Evolutionary conservation across 2,329 filamentous ascomycete genomes (phyloP).

Genomic region (Hawksworthiomyces lignivorus): DNA sequence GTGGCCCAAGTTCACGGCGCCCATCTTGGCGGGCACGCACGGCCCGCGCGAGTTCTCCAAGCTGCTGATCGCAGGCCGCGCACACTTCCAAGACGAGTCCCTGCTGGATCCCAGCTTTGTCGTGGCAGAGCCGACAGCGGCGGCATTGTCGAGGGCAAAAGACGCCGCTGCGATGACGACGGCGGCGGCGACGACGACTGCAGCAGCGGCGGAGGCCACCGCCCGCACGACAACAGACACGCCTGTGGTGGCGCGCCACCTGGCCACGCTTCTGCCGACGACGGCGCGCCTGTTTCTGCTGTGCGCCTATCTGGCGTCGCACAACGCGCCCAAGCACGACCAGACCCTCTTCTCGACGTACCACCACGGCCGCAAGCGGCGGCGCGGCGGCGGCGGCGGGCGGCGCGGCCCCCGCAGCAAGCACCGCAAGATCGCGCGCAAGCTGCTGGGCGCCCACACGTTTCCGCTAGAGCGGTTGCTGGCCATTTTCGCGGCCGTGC

Average conservation of each 20-base stretch:
- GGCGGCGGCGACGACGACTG: no score
- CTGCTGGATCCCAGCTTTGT: slow-evolving; percentile 59
- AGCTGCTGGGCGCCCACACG: slow-evolving; percentile 67
- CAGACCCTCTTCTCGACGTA: slow-evolving; percentile 67
- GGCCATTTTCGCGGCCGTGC: slow-evolving; percentile 65
- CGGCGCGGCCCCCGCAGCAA: slow-evolving; percentile 33
- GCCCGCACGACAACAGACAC: slow-evolving; percentile 28
- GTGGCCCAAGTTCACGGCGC: slow-evolving; percentile 79
- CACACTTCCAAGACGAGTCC: slow-evolving; percentile 66
- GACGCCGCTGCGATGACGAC: no score
- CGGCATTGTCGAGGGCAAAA: not conserved
- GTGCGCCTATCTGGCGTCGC: slow-evolving; percentile 72
- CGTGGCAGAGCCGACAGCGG: slow-evolving; percentile 9
- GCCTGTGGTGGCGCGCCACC: slow-evolving; percentile 15
- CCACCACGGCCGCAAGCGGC: slow-evolving; percentile 44
- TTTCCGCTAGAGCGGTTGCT: slow-evolving; percentile 74
- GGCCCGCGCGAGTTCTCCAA: slow-evolving; percentile 75
- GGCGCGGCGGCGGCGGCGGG: slow-evolving; percentile 36
- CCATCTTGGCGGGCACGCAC: slow-evolving; percentile 66
- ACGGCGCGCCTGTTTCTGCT: slow-evolving; percentile 68
- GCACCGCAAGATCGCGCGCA: slow-evolving; percentile 66
- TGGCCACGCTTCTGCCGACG: slow-evolving; percentile 56
- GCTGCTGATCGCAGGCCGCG: slow-evolving; percentile 63
- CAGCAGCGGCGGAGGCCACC: slow-evolving; percentile 15
- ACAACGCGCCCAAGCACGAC: slow-evolving; percentile 70